Evolutionary conservation across 345 rosid species (phyloP), one percentile per base, ranked within the genome.

Genomic region (Aegle marmelos): DNA sequence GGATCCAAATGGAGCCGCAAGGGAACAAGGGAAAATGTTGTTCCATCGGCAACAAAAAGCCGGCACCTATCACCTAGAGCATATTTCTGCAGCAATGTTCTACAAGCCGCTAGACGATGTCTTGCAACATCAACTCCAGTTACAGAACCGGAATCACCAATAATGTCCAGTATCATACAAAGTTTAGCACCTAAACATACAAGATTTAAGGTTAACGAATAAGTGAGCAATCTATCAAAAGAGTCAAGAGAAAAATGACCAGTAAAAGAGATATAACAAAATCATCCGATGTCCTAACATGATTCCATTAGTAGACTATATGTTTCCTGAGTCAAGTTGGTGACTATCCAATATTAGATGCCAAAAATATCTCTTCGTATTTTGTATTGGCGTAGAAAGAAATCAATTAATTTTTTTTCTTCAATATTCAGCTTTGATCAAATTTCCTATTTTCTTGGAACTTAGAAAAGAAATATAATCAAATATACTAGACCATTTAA

Each of bases 91-190:
- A 96, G 78, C 89, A 94, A 68, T 6, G 98, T 94, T 89, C 95
- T 90, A 82, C 98, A 94, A 82, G 98, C 95, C 7, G 97, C 98
- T 30, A 96, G 83, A 39, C 99, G 94, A 74, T 91, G 93, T 79
- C 91, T 88, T 22, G 97, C 93, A 72, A 96, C 86, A 88, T 96
- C 98, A 65, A 96, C 93, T 80, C 94, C 99, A 11, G 99, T 96
- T 50, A 89, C 89, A 9, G 97, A 87, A n/a, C 98, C 99, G 2
- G 85, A 87, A 62, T 89, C 81, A 72, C 93, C 97, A 72, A 94
- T 90, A 41, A 88, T 84, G 82, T 94, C 98, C 50, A 85, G 64
- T 72, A 96, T 88, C 93, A 96, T 90, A 82, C 99, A 94, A 64
- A 94, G 90, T 86, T 96, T 96, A 78, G 99, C 98, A 86, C 98